Evolutionary conservation across 1,139 yeast species (phyloP), one percentile per base, ranked within the genome.

Genomic region (Suhomyces bolitotheri): DNA sequence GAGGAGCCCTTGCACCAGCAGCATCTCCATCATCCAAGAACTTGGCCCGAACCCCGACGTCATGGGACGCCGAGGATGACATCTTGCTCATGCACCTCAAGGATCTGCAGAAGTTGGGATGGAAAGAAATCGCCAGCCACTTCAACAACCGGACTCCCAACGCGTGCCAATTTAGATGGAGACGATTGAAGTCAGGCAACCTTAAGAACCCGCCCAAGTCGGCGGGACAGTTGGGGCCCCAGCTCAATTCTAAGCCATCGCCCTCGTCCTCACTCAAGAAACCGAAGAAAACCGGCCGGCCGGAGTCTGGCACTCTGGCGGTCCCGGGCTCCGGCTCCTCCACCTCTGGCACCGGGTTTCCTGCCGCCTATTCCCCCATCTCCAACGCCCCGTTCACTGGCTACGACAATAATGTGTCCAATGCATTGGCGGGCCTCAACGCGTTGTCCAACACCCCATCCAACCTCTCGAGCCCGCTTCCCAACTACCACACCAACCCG

Each of bases 81-180:
- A 62, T 78, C 25, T 62, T 81, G 29, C 62, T 82, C 40, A 74
- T 84, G 66, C 85, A 80, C 55, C 64, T 82, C 50, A 82, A 82
- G 53, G 90, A 82, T 56, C 76, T 73, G 39, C 83, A 78, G 53
- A 80, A 80, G 51, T 63, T 82, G 43, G 89, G 89, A 0, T 82
- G 90, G 90, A 80, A 82, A 57, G 88, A 82, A 46, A 82, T 82
- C 34, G 81, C 88, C 8, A 69, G 77, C 36, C 78, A 81, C 50
- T 82, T 82, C 57, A 69, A 67, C 34, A 78, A 79, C 55, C 64
- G 90, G 58, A 82, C 89, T 1, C 85, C 88, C 25, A 82, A 82
- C 51, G 89, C 89, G 4, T 82, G 89, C 47, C 90, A 82, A 58
- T 82, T 82, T 50, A 70, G 90, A 51, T 82, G 90, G 90, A 71